Evolutionary conservation across 192 early-diverging fungal species (phyloP), one percentile per base, ranked within the genome.

Genomic region (Linnemannia zychae): DNA sequence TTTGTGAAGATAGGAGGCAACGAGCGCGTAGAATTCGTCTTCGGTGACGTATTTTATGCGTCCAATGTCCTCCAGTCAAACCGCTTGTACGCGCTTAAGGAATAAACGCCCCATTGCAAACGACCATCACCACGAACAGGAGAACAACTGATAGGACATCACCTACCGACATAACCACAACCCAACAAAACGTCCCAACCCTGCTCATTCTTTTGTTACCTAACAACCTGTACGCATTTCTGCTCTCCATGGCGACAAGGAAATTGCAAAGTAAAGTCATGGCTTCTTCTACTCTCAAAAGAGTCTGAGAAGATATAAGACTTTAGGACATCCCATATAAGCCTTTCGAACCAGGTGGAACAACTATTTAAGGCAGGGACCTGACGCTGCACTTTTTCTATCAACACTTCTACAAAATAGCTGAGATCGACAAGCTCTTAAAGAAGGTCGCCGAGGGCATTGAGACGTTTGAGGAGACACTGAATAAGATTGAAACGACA

Each of bases 381-480:
- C 38, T 68, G 36, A 68, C 67, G 46, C 71, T 49, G 28, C 40
- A 33, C 20, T 38, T 63, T 52, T 48, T 73, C 13, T 70, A 33
- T 57, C 60, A 52, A 49, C 24, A 28, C 31, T 57, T 15, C 31
- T 24, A 67, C 12, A 7, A 81, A 6, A 53, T 74, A 98, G 97
- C 95, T 78, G 98, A 99, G 88, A 99, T 99, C 85, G 98, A 99
- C 74, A 94, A 96, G 79, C 92, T 94, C 66, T 91, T 99, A 47
- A 99, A 99, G 85, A 96, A 97, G 81, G 98, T 99, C 48, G 88
- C 95, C 31, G 97, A 98, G 89, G 98, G 98, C 31, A 97, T 99
- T 49, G 98, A 98, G 81, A 92, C 95, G 15, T 99, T 99, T 91
- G 97, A 98, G 82, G 92, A 89, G 24, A 97, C 96, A 75, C 95